Base-by-base conservation (phyloP, 768 basidiomycete genomes). In the Auriscalpium orientale region DNA sequence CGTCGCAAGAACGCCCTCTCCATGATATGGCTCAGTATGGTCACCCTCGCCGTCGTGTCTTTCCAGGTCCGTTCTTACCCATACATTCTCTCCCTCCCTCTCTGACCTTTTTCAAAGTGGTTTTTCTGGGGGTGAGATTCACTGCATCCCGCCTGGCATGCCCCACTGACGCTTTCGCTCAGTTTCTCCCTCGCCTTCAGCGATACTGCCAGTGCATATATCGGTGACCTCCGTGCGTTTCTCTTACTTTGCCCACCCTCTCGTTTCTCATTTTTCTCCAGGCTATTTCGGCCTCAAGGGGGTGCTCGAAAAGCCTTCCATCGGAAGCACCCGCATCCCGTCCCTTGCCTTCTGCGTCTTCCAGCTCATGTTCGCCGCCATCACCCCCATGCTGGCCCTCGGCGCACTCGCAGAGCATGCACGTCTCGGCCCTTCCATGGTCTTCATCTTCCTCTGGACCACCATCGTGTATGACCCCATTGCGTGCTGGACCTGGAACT, bases 401-500 rank as follows among this genome's bases (percentile, higher is more conserved):
- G 95, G 95, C 56, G 95, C 93, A 22, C 84, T 95, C 54, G 93
- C 93, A 9, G 95, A 98, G 65, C 89, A 93, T 49, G 82, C 81
- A 12, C 83, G 89, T 4, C 79, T 97, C 13, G 87, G 92, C 1
- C 95, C 95, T 1, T 72, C 89, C 40, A 79, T 95, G 59, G 81
- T 94, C 54, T 98, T 98, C 72, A 81, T 93, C 62, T 98, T 98
- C 65, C 66, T 83, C 51, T 98, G 95, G 95, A 76, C 81, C 11
- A 89, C 88, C 7, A 65, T 93, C 56, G 91, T 94, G 15, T 98
- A 98, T 71, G 88, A 95, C 65, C 93, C 94, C 2, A 84, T 98
- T 55, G 95, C 92, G 0, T 92, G 90, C 72, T 97, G 95, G 94
- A 90, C 93, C 5, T 98, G 95, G 95, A 93, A 92, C 65, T 60